Conservation (phyloP, 1,139 yeast genomes). For the Kodamaea ohmeri region DNA sequence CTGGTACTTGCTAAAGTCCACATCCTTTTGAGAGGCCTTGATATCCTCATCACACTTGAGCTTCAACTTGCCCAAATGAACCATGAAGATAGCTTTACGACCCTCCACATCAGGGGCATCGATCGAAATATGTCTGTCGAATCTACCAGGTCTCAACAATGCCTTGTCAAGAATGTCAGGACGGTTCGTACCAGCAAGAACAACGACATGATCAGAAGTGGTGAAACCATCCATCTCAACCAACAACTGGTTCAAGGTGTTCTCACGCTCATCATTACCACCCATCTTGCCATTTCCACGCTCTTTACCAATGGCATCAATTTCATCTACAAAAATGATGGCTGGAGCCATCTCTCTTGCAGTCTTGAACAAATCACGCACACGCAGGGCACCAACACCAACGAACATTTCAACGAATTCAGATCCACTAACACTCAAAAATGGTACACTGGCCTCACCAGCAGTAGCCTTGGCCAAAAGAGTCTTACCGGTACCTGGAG, state of each 20-base stretch:
- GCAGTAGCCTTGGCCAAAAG: conserved; percentile 80
- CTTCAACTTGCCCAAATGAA: conserved; percentile 59
- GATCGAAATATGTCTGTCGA: conserved; percentile 71
- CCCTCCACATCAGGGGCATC: conserved; percentile 80
- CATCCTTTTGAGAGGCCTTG: conserved; percentile 36
- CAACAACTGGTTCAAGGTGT: conserved; percentile 71
- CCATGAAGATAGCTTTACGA: conserved; percentile 70
- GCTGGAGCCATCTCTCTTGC: conserved; percentile 82
- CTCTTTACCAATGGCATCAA: conserved; percentile 82
- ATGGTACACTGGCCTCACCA: conserved; percentile 84
- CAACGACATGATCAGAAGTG: conserved; percentile 72
- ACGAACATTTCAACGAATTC: conserved; percentile 83
- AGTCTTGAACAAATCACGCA: conserved; percentile 74
- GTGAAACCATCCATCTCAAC: conserved; percentile 88
- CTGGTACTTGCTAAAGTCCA: conserved; percentile 48
- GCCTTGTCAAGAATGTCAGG: conserved; percentile 78
- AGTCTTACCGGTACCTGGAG: conserved; percentile 88
- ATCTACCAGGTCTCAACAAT: conserved; percentile 78
- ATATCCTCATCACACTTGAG: conserved; percentile 42
- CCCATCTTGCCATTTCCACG: conserved; percentile 57
- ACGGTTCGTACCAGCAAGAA: conserved; percentile 79
- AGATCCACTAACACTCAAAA: conserved; percentile 77
- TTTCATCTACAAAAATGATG: conserved; percentile 77
- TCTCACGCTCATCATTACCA: conserved; percentile 81
- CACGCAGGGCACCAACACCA: conserved; percentile 82